phyloP scores from a whole-genome alignment of 371 early-diverging fungal genomes.

The Mortierella sp. region DNA sequence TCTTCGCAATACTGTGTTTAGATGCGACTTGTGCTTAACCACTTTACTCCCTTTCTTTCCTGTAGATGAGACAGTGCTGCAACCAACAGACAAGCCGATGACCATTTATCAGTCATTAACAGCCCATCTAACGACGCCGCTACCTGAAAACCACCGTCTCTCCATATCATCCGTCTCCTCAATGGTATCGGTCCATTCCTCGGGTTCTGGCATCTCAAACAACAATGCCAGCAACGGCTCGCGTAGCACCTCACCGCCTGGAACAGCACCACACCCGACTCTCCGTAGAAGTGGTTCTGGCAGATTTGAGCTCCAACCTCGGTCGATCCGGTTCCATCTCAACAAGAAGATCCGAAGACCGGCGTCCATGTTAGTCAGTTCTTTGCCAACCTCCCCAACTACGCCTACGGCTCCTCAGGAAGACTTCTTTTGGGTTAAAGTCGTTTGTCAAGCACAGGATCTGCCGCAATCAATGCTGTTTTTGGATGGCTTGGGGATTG shows the following conservation, averaged over 20 bases:
- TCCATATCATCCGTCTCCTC: constrained; percentile 53
- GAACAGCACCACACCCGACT: constrained; percentile 1
- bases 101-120: constrained; percentile 69
- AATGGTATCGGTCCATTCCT: constrained; percentile 47
- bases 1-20: background rate
- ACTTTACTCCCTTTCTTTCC: background rate
- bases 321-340: constrained; percentile 63
- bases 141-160: constrained; percentile 57
- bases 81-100: constrained; percentile 66
- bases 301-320: constrained; percentile 30
- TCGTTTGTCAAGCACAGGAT: constrained; percentile 51
- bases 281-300: constrained; percentile 31
- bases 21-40: too few species aligned
- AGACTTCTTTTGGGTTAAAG: constrained; percentile 52
- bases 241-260: background rate
- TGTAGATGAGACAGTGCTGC: constrained; percentile 65
- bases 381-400: constrained; percentile 30
- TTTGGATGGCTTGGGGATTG: constrained; percentile 44
- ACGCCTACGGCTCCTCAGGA: constrained; percentile 45
- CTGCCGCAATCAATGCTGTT: constrained; percentile 46
- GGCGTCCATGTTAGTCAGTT: constrained; percentile 14
- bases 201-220: constrained; percentile 22
- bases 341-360: constrained; percentile 63
- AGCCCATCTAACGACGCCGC: constrained; percentile 67
- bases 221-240: constrained; percentile 16